These are phyloP conservation scores for Coelastrella sp. DNA, from an alignment of 139 green algal genomes.

Conservation along the genomic window DNA sequence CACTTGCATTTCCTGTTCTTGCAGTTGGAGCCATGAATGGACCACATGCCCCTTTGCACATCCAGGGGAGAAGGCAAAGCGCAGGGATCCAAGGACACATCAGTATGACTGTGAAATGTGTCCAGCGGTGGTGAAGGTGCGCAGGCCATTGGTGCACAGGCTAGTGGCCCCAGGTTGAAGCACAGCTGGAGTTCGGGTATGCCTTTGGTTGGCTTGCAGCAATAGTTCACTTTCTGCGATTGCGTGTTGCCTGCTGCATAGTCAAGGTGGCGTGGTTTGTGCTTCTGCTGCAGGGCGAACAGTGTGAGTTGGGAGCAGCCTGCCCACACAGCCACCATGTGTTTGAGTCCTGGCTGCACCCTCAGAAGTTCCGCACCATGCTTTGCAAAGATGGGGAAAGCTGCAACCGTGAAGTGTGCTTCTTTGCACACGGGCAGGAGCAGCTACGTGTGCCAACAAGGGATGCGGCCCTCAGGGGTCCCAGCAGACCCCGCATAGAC, in stretches of 20 bases:
- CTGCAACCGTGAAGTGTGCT: constrained; percentile 44
- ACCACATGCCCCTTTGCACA: constrained; percentile 55
- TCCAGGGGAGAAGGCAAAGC: constrained; percentile 86
- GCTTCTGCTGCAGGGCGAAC: constrained; percentile 60
- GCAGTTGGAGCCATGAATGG: constrained; percentile 48
- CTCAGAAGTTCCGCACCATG: constrained; percentile 36
- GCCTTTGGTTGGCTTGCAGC: too few relatives aligned
- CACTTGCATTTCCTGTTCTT: neutral
- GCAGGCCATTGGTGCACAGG: neutral
- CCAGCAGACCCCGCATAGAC: neutral
- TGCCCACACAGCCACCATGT: constrained; percentile 47
- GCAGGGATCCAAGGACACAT: constrained; percentile 78
- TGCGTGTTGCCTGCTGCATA: neutral
- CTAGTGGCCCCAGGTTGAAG: neutral
- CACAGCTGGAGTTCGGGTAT: too few relatives aligned
- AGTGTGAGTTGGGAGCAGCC: constrained; percentile 24
- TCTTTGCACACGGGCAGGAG: constrained; percentile 42
- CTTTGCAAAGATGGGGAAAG: constrained; percentile 41
- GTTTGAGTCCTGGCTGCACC: constrained; percentile 83
- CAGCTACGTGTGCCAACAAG: constrained; percentile 44
- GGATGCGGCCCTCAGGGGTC: neutral
- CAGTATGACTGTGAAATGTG: constrained; percentile 80
- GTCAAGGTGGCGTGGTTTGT: neutral
- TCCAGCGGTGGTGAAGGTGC: constrained; percentile 82
- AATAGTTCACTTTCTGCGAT: too few relatives aligned